A percentile compares a stretch with the other conserved stretches of the same genome.
Conservation (phyloP, 1,284 basidiomycete genomes). For the Phaffia rhodozyma region DNA sequence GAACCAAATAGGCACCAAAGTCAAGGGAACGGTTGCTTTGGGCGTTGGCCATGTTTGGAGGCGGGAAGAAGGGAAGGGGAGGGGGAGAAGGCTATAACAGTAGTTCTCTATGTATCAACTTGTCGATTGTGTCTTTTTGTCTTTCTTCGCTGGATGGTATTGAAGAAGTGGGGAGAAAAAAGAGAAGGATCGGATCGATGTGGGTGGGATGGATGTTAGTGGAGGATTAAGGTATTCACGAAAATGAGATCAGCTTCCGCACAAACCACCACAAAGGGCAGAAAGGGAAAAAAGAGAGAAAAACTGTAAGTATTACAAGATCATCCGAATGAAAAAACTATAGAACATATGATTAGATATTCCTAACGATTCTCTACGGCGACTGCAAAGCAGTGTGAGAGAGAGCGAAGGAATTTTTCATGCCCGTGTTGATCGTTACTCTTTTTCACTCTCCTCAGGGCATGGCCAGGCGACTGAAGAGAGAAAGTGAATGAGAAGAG, state of each 20-base stretch:
- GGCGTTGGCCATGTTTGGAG: conserved; percentile 38
- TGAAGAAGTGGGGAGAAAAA: conserved; percentile 21
- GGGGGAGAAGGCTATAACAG: not conserved
- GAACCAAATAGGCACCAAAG: not conserved
- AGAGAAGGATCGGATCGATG: no score
- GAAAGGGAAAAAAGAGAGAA: conserved; percentile 61
- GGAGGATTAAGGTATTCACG: conserved; percentile 64
- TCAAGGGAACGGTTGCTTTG: conserved; percentile 8
- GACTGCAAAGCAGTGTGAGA: conserved; percentile 28
- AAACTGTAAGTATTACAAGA: conserved; percentile 66
- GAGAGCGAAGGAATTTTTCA: conserved; percentile 6
- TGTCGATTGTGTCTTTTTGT: no score
- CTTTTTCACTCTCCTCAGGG: no score
- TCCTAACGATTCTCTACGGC: conserved; percentile 76
- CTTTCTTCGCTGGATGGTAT: not conserved
- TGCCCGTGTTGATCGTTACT: not conserved
- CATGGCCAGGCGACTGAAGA: no score
- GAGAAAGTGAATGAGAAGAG: no score
- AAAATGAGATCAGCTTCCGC: not conserved
- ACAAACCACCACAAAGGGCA: no score
- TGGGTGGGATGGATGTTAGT: conserved; percentile 36
- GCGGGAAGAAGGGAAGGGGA: conserved; percentile 29
- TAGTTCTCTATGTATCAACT: no score
- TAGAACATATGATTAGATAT: conserved; percentile 53
- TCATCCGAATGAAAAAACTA: conserved; percentile 57